Evolutionary conservation across 2,329 filamentous ascomycete genomes (phyloP).

Genomic region (Epichloe sibirici): DNA sequence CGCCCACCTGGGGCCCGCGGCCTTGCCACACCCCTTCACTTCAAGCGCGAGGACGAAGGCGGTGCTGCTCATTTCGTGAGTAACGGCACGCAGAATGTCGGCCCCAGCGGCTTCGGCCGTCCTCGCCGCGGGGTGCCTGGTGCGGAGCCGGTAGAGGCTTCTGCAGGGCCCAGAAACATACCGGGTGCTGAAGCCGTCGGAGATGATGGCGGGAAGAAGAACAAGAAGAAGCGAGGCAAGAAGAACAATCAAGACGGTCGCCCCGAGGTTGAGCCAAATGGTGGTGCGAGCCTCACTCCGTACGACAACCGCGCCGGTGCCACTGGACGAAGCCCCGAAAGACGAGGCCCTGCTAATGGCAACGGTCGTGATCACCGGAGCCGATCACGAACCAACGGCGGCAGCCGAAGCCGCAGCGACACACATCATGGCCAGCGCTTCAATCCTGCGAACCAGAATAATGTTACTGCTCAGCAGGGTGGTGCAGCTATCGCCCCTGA

Average conservation of each 20-base stretch:
- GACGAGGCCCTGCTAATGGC: slow-evolving; percentile 34
- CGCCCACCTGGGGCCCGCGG: slow-evolving; percentile 89
- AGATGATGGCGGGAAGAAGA: slow-evolving; percentile 70
- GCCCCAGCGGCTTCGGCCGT: slow-evolving; percentile 69
- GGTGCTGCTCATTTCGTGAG: slow-evolving; percentile 74
- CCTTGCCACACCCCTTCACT: slow-evolving; percentile 76
- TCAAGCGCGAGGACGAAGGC: slow-evolving; percentile 95
- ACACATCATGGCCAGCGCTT: slow-evolving; percentile 28
- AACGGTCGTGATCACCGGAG: slow-evolving; percentile 38
- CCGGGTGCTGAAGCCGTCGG: slow-evolving; percentile 50
- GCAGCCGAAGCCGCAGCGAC: slow-evolving; percentile 41
- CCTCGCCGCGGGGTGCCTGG: slow-evolving; percentile 72
- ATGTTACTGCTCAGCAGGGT: slow-evolving; percentile 13
- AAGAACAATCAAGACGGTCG: slow-evolving; percentile 75
- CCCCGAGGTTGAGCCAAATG: slow-evolving; percentile 29
- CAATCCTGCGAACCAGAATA: slow-evolving; percentile 15
- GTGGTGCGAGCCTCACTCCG: slow-evolving; percentile 34
- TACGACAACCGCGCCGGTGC: slow-evolving; percentile 22
- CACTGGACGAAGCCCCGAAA: slow-evolving; percentile 51
- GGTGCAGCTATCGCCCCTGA: slow-evolving; percentile 33
- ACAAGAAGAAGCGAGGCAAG: slow-evolving; percentile 96
- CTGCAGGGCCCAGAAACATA: slow-evolving; percentile 57
- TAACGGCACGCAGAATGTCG: slow-evolving; percentile 61
- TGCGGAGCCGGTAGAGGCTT: slow-evolving; percentile 58
- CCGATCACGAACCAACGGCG: slow-evolving; percentile 41